Conservation (phyloP, 2,329 filamentous ascomycete species). For the Leptographium flavum region DNA sequence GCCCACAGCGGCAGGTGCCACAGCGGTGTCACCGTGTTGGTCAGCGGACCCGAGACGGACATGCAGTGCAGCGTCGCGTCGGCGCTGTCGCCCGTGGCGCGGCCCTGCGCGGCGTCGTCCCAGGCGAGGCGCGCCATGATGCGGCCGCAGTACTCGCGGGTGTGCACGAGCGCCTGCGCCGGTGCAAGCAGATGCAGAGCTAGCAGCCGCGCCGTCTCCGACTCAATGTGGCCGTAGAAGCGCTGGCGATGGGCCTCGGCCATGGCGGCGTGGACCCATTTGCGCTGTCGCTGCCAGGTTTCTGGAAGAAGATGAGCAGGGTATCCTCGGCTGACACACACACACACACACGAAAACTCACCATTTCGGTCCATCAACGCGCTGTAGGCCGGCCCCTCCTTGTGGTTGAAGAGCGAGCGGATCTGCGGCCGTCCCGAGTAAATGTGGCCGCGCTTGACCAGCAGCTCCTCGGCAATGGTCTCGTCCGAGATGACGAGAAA, state of each 20-base stretch:
- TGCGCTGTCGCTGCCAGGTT: slow-evolving; percentile 32
- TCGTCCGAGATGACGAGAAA: slow-evolving; percentile 33
- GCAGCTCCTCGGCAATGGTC: slow-evolving; percentile 31
- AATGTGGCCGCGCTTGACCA: slow-evolving; percentile 33
- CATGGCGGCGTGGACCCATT: slow-evolving; percentile 36
- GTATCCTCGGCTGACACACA: too few species aligned
- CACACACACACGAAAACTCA: slow-evolving; percentile 15
- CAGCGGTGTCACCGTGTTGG: slow-evolving; percentile 34
- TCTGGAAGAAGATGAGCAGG: too few species aligned
- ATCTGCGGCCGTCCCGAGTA: slow-evolving; percentile 37
- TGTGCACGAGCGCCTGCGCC: slow-evolving; percentile 27
- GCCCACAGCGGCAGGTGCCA: slow-evolving; percentile 28
- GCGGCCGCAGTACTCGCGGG: slow-evolving; percentile 33
- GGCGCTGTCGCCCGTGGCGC: slow-evolving; percentile 29
- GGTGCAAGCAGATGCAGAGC: slow-evolving; percentile 32
- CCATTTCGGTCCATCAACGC: slow-evolving; percentile 36
- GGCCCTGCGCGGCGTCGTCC: slow-evolving; percentile 33
- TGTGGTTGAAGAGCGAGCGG: slow-evolving; percentile 32
- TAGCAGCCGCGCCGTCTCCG: slow-evolving; percentile 29
- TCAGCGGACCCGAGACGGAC: slow-evolving; percentile 35
- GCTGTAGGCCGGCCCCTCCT: slow-evolving; percentile 31
- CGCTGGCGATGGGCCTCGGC: slow-evolving; percentile 21
- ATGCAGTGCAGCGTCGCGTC: slow-evolving; percentile 33
- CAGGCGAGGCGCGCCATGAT: slow-evolving; percentile 35
- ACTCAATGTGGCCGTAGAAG: slow-evolving; percentile 35